A percentile compares a stretch with the other conserved stretches of the same genome.
Conservation (phyloP, 352 stramenopile species). For the Phytophthora sojae region DNA sequence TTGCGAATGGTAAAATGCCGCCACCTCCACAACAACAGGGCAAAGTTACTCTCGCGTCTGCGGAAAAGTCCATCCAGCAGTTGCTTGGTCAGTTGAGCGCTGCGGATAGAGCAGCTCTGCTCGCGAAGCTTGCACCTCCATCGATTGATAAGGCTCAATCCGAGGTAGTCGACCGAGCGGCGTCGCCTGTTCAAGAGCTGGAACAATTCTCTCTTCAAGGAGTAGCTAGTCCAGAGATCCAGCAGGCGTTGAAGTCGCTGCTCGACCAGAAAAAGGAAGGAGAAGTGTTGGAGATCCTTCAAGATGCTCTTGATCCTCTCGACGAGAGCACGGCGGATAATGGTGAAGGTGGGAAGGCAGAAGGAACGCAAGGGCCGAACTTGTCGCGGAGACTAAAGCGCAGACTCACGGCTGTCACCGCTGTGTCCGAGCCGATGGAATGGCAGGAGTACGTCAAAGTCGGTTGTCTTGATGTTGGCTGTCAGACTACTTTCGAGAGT, state of each 20-base stretch:
- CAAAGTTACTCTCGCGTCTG: slow-evolving; percentile 24
- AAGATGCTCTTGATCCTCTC: slow-evolving; percentile 14
- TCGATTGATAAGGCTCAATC: not conserved
- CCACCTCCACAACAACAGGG: slow-evolving; percentile 1
- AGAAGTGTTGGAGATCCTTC: slow-evolving; percentile 52
- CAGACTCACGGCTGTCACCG: slow-evolving; percentile 63
- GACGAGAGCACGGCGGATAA: not conserved
- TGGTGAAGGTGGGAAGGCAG: not conserved
- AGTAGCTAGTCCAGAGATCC: slow-evolving; percentile 23
- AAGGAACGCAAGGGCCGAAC: slow-evolving; percentile 1
- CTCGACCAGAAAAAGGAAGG: slow-evolving; percentile 46
- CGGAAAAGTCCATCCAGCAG: slow-evolving; percentile 38
- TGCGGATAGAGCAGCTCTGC: slow-evolving; percentile 36
- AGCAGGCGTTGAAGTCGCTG: slow-evolving; percentile 48
- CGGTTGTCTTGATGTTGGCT: slow-evolving; percentile 51
- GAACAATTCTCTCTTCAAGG: slow-evolving; percentile 4
- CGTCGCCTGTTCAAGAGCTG: slow-evolving; percentile 47
- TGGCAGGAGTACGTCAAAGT: slow-evolving; percentile 71
- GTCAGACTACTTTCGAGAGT: slow-evolving; percentile 53
- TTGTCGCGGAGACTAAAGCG: slow-evolving; percentile 37
- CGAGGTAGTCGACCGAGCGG: slow-evolving; percentile 30
- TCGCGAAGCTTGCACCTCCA: slow-evolving; percentile 34
- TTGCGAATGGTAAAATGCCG: slow-evolving; percentile 50
- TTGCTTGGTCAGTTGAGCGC: slow-evolving; percentile 36
- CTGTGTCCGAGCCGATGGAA: slow-evolving; percentile 68